These are phyloP conservation scores for Aphanocladium album DNA, from an alignment of 2,329 filamentous ascomycete genomes.

Conservation along the genomic window DNA sequence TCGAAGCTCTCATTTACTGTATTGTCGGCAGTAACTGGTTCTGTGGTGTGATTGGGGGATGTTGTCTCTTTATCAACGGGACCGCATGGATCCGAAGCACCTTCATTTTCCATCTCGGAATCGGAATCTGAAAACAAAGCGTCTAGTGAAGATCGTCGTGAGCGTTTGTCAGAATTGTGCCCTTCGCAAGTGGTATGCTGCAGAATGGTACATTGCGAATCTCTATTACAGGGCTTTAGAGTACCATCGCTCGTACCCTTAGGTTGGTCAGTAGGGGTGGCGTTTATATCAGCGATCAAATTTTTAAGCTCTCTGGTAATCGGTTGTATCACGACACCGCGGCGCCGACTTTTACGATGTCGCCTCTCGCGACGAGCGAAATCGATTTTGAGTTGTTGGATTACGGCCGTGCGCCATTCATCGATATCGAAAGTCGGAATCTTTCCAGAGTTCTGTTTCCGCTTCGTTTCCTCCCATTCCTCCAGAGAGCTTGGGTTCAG, in stretches of 20 bases:
- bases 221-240: too few relatives aligned
- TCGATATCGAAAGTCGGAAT: conserved; percentile 33
- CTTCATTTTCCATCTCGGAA: neutral
- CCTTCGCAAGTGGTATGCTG: too few relatives aligned
- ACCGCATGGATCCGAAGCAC: neutral
- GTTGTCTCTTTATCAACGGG: neutral
- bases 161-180: neutral
- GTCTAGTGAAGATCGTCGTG: conserved; percentile 11
- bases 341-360: conserved; percentile 37
- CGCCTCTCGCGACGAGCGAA: conserved; percentile 36
- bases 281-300: conserved; percentile 15
- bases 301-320: conserved; percentile 21
- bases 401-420: conserved; percentile 31
- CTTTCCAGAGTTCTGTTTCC: conserved; percentile 28
- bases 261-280: conserved; percentile 9
- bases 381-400: conserved; percentile 24
- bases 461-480: conserved; percentile 40
- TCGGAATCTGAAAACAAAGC: neutral
- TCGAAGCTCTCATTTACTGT: neutral
- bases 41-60: neutral
- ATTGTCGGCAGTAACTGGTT: neutral
- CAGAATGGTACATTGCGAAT: neutral
- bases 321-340: conserved; percentile 28
- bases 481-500: conserved; percentile 34
- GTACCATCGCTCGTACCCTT: neutral